Evolutionary conservation across 192 early-diverging fungal species (phyloP).

Genomic region (Spizellomyces sp.): DNA sequence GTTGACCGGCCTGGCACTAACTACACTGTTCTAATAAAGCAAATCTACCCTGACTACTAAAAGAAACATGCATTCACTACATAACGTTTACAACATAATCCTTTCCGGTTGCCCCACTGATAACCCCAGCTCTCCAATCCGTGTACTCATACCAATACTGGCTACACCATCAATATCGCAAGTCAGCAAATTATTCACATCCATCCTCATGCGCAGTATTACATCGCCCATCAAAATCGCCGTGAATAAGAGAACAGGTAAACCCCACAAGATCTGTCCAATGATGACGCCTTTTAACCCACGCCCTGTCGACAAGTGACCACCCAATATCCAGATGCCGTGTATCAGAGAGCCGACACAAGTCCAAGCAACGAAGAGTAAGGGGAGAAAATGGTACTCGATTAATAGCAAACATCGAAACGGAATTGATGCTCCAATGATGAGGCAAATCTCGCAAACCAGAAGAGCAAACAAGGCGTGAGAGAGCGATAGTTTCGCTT

Average conservation of each 20-base stretch:
- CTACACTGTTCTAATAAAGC: too few relatives aligned
- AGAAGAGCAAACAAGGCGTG: conserved; percentile 12
- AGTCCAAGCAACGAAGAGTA: conserved; percentile 11
- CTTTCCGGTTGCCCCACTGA: too few relatives aligned
- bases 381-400: conserved; percentile 12
- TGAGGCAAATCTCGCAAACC: conserved; percentile 20
- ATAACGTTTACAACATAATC: too few relatives aligned
- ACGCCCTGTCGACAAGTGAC: not conserved
- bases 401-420: conserved; percentile 5
- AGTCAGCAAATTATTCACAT: not conserved
- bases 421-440: conserved; percentile 16
- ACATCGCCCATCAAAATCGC: not conserved
- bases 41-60: too few relatives aligned
- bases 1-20: too few relatives aligned
- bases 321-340: conserved; percentile 2
- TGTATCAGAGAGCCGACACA: conserved; percentile 10
- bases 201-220: not conserved
- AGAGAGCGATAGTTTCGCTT: conserved; percentile 1
- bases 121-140: too few relatives aligned
- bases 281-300: not conserved
- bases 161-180: not conserved
- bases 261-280: not conserved
- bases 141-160: too few relatives aligned
- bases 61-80: too few relatives aligned
- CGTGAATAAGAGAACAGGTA: not conserved